Conservation (phyloP, 225 moss, liverwort and hornwort species). For the Lunularia cruciata region DNA sequence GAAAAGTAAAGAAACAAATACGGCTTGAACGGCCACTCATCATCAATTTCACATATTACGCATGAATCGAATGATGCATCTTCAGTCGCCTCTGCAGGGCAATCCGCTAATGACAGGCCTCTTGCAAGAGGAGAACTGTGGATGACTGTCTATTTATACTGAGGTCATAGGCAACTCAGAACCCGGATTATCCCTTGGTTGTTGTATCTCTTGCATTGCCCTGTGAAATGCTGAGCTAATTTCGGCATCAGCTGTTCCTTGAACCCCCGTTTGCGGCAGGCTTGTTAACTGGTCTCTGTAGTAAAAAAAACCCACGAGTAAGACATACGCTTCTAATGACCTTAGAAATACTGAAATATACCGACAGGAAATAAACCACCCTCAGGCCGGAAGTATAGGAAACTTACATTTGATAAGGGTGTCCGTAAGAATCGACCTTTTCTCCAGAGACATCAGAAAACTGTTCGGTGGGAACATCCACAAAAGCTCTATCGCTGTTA, state of each 20-base stretch:
- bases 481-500: slow-evolving; percentile 1
- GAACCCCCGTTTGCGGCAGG: neutral
- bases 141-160: neutral
- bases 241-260: slow-evolving; percentile 5
- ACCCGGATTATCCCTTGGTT: slow-evolving; percentile 13
- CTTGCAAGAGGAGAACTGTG: slow-evolving; percentile 13
- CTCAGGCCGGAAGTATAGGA: neutral
- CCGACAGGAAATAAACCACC: neutral
- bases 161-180: neutral
- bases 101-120: slow-evolving; percentile 33
- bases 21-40: slow-evolving; percentile 10
- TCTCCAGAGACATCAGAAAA: neutral
- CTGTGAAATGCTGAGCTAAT: slow-evolving; percentile 20
- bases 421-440: neutral
- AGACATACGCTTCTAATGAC: neutral
- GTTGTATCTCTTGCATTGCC: slow-evolving; percentile 35
- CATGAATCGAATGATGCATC: slow-evolving; percentile 14
- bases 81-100: slow-evolving; percentile 31
- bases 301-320: neutral
- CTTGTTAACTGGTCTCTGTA: slow-evolving; percentile 18
- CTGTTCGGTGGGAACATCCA: neutral
- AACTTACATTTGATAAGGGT: slow-evolving; percentile 25
- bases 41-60: slow-evolving; percentile 12
- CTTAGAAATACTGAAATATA: too few species aligned
- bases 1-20: slow-evolving; percentile 4